Evolutionary conservation across 2,329 filamentous ascomycete species (phyloP).

Genomic region (Aspergillus floridensis): DNA sequence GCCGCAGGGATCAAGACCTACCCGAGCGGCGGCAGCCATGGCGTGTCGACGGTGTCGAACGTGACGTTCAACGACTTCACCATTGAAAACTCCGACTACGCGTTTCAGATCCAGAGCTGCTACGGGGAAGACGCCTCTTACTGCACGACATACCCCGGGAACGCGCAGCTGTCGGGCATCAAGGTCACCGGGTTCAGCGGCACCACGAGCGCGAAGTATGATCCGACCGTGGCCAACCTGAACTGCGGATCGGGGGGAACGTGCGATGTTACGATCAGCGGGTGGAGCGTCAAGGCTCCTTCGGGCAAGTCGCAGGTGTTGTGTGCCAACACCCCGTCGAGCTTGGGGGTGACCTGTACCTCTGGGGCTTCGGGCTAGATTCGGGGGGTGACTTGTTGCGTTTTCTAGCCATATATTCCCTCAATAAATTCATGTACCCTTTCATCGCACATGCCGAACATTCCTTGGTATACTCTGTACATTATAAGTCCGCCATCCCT

Average conservation of each 20-base stretch:
- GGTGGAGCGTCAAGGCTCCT: constrained; percentile 35
- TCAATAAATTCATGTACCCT: too few relatives aligned
- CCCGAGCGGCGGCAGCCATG: constrained; percentile 38
- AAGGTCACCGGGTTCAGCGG: constrained; percentile 41
- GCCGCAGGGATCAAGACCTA: constrained; percentile 50
- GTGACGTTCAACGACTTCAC: constrained; percentile 43
- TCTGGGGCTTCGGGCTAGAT: constrained; percentile 35
- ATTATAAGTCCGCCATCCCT: too few relatives aligned
- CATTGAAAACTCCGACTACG: constrained; percentile 43
- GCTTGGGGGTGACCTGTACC: constrained; percentile 33
- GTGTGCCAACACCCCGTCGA: constrained; percentile 35
- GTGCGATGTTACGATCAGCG: constrained; percentile 37
- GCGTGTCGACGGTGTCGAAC: constrained; percentile 41
- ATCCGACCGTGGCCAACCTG: constrained; percentile 36
- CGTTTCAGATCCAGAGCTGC: constrained; percentile 48
- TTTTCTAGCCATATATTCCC: too few relatives aligned
- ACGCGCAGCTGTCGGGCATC: constrained; percentile 35
- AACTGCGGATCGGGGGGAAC: constrained; percentile 39
- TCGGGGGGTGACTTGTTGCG: too few relatives aligned
- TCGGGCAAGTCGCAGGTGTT: constrained; percentile 33
- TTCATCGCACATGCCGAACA: too few relatives aligned
- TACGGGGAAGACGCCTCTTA: constrained; percentile 39
- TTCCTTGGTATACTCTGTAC: too few relatives aligned
- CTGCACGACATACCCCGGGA: constrained; percentile 36
- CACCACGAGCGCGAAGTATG: constrained; percentile 39